A percentile compares a stretch with the other conserved stretches of the same genome.
Conservation (phyloP, 176 grass and related monocot species). For the Cymbopogon citratus region DNA sequence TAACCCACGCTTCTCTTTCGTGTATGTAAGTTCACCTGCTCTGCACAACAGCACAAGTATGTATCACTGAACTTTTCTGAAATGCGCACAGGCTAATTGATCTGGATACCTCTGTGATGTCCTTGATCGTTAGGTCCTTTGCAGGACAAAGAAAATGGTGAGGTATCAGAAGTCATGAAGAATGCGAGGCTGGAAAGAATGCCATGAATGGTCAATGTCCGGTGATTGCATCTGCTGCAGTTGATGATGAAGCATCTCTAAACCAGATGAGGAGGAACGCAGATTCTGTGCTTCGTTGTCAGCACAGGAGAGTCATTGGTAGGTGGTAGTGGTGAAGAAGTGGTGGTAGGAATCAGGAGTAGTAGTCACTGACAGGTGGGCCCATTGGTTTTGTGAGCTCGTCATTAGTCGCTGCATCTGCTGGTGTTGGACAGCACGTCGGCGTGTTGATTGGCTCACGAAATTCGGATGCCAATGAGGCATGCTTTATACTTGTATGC, state of each 20-base stretch:
- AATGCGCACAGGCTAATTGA: neutral
- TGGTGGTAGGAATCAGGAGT: neutral
- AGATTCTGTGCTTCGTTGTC: conserved; percentile 7
- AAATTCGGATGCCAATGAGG: neutral
- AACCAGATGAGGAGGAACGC: neutral
- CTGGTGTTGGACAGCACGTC: conserved; percentile 30
- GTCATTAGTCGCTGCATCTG: neutral
- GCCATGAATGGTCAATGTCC: neutral
- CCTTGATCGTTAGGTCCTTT: neutral
- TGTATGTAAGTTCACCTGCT: neutral
- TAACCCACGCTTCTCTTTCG: neutral
- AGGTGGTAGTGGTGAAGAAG: conserved; percentile 25
- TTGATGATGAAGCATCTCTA: neutral
- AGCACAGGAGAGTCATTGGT: neutral
- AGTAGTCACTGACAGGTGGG: neutral
- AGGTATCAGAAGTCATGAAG: too few species aligned
- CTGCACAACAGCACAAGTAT: neutral
- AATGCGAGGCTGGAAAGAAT: neutral
- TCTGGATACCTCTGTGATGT: neutral
- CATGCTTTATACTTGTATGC: too few species aligned
- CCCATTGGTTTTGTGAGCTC: neutral
- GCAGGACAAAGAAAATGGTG: neutral
- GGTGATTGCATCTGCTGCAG: neutral
- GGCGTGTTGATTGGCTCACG: neutral
- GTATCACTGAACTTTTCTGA: neutral